Evolutionary conservation across 2,329 filamentous ascomycete species (phyloP).

Genomic region (Penicillium polonicum): DNA sequence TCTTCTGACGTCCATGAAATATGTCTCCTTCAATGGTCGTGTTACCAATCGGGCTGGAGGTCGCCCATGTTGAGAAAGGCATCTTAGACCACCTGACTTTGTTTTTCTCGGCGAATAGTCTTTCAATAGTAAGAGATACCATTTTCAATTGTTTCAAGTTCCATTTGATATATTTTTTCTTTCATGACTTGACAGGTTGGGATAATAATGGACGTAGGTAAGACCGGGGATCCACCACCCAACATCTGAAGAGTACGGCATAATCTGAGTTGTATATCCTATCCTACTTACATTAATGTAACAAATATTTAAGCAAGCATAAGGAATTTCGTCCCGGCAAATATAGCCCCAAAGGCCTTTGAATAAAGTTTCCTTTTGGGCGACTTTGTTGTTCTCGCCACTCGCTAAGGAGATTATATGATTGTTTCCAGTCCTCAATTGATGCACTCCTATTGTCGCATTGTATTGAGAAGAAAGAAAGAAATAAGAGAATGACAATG

Average conservation of each 20-base stretch:
- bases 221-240: not conserved
- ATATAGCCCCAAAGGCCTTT: not conserved
- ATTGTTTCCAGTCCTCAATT: not conserved
- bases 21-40: constrained; percentile 1
- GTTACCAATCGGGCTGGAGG: constrained; percentile 3
- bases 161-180: not conserved
- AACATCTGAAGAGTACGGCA: not conserved
- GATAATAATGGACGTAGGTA: not conserved
- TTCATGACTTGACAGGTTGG: not conserved
- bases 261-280: not conserved
- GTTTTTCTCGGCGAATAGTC: not conserved
- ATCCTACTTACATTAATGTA: not conserved
- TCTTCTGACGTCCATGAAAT: constrained; percentile 8
- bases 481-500: not conserved
- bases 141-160: not conserved
- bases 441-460: not conserved
- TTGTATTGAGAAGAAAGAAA: not conserved
- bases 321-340: not conserved
- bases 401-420: not conserved
- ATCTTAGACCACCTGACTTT: constrained; percentile 3
- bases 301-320: not conserved
- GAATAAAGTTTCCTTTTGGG: not conserved
- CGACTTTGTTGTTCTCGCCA: not conserved
- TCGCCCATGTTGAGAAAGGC: not conserved
- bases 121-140: constrained; percentile 1